Base-by-base conservation (phyloP, 1,284 basidiomycete species). In the Inonotus hispidus region DNA sequence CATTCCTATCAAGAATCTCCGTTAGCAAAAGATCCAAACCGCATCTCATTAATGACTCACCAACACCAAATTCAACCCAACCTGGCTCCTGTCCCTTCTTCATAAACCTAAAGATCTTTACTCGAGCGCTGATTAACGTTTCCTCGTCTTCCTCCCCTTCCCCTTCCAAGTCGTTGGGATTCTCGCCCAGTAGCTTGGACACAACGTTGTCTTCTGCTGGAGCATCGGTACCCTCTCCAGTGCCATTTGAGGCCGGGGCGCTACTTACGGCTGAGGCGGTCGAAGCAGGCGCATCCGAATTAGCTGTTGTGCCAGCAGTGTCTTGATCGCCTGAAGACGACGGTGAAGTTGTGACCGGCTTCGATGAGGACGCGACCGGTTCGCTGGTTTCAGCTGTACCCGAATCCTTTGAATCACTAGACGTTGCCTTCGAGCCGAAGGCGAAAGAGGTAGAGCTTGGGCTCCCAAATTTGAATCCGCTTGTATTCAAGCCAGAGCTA, bases 91-190 rank as follows among this genome's bases (percentile, higher is more conserved):
- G 80, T n/a, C 79, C 79, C 38, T 79, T 78, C 29, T 65, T 68
- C 25, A 71, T 77, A 68, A 92, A 71, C 68, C 79, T 82, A 68
- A 77, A 87, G 43, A 88, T 82, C 70, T 88, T 91, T 53, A 82
- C 77, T 67, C 81, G 82, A 57, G 82, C 75, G 56, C 80, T 77
- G 70, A 86, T 77, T 19, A 78, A 74, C 2, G 89, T 92, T 60
- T 86, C 84, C 70, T 95, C 92, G 47, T 87, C 79, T 71, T 95
- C 89, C 73, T 94, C 92, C 16, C 89, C 89, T 67, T 84, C 83
- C n/a, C 88, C 88, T 66, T 88, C 88, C 53, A 76, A 76, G 65
- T 89, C 88, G 23, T 64, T 57, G 65, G 85, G 82, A 29, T 74
- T 73, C 38, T 75, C 77, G 25, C 73, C 73, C 6, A 78, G 65